Conservation (phyloP, 2,329 filamentous ascomycete genomes). For the Colletotrichum cordylinicola region DNA sequence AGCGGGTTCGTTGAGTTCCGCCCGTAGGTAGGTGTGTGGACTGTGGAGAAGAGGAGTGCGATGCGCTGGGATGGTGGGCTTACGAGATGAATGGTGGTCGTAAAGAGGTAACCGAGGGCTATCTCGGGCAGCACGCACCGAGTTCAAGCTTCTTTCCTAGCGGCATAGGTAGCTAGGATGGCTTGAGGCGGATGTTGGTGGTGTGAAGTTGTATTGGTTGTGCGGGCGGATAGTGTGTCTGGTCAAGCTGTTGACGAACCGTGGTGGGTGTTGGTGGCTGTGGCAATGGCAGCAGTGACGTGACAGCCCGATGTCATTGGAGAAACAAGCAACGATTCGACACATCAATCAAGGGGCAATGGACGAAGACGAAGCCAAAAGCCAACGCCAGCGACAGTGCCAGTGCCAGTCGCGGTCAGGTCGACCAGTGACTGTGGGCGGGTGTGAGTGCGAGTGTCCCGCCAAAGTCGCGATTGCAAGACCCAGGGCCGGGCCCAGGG, state of each 20-base stretch:
- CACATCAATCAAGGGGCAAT: background rate
- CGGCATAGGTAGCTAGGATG: background rate
- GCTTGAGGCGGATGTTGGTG: background rate
- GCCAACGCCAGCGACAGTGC: background rate
- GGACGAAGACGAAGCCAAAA: background rate
- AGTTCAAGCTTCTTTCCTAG: slow-evolving; percentile 20
- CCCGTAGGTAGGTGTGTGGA: background rate
- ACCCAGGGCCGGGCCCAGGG: background rate
- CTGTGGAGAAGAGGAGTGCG: background rate
- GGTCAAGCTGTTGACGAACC: background rate
- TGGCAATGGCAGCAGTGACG: background rate
- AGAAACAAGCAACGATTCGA: slow-evolving; percentile 7
- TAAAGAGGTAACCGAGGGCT: background rate
- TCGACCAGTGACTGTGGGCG: background rate
- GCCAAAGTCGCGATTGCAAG: background rate
- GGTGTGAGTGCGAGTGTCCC: background rate
- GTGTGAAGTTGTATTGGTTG: background rate
- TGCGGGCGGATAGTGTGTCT: background rate
- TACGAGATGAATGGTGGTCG: background rate
- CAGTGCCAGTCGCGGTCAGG: background rate
- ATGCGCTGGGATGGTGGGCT: background rate
- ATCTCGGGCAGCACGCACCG: background rate
- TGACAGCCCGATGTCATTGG: slow-evolving; percentile 4
- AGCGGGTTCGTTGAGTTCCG: slow-evolving; percentile 16
- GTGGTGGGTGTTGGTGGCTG: background rate